These are phyloP conservation scores for Angomonas ambiguus DNA, from an alignment of 208 protist genomes.

Conservation along the genomic window DNA sequence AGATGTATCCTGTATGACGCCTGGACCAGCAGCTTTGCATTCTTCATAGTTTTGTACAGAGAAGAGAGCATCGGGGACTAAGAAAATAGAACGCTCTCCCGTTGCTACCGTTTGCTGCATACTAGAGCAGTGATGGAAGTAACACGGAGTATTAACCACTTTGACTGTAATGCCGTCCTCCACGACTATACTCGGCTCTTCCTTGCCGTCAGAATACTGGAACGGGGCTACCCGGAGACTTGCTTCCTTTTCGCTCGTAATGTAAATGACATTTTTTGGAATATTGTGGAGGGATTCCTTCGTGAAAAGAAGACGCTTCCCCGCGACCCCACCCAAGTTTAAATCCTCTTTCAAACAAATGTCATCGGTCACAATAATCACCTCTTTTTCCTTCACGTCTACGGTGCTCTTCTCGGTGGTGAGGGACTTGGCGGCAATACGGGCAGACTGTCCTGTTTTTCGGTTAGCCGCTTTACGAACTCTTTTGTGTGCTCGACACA, in stretches of 20 bases:
- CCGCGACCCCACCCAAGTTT: neutral
- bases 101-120: neutral
- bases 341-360: slow-evolving; percentile 1
- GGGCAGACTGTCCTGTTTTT: neutral
- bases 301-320: neutral
- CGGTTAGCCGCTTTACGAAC: neutral
- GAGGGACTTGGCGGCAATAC: neutral
- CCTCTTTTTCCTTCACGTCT: neutral
- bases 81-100: neutral
- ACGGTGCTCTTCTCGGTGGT: neutral
- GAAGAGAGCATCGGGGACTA: neutral
- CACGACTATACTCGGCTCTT: slow-evolving; percentile 24
- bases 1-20: neutral
- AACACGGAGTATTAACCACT: slow-evolving; percentile 6
- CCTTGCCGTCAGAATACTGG: neutral
- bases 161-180: slow-evolving; percentile 33
- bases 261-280: slow-evolving; percentile 8
- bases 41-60: neutral
- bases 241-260: neutral
- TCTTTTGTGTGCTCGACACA: neutral
- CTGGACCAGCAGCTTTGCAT: neutral
- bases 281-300: neutral
- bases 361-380: neutral
- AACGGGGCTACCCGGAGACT: neutral
- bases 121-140: neutral